phyloP scores from a whole-genome alignment of 306 rosid species.

The Mimosa bimucronata region DNA sequence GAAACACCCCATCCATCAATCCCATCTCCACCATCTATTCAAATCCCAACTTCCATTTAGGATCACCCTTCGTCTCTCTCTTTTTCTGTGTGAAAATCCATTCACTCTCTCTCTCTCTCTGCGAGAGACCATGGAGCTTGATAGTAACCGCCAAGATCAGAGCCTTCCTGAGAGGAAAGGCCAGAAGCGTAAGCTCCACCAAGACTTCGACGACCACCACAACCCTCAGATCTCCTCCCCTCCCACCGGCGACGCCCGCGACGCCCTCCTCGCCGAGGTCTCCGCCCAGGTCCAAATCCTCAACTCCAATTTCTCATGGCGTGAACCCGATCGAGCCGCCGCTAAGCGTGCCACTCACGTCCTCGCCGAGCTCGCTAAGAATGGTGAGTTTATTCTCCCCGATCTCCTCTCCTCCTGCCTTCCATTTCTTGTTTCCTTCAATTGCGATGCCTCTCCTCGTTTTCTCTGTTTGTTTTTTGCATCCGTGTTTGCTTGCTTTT shows the following conservation, averaged over 20 bases:
- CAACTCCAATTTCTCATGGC: constrained; percentile 77
- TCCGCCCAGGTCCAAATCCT: constrained; percentile 67
- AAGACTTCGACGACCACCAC: constrained; percentile 61
- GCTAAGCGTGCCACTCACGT: constrained; percentile 97
- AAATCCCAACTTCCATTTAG: constrained; percentile 43
- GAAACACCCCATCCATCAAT: constrained; percentile 52
- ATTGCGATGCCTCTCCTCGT: constrained; percentile 28
- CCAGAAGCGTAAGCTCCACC: constrained; percentile 90
- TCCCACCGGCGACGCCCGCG: constrained; percentile 71
- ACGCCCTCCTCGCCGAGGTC: constrained; percentile 65
- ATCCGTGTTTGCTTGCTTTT: constrained; percentile 25
- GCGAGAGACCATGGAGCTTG: constrained; percentile 70
- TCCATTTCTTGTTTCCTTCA: constrained; percentile 11
- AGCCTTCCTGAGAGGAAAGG: constrained; percentile 84
- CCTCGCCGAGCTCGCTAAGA: constrained; percentile 97
- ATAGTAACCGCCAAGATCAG: constrained; percentile 58
- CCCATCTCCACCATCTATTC: constrained; percentile 32
- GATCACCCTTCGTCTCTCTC: constrained; percentile 43
- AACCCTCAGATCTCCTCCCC: constrained; percentile 66
- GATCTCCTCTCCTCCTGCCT: too few species aligned
- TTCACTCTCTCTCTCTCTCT: constrained; percentile 35
- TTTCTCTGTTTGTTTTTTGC: constrained; percentile 16
- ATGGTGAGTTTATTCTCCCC: constrained; percentile 56
- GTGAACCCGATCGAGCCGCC: constrained; percentile 79
- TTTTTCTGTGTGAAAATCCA: not conserved